Base-by-base conservation (phyloP, 768 basidiomycete species). In the Xerocomellus amylosporus region DNA sequence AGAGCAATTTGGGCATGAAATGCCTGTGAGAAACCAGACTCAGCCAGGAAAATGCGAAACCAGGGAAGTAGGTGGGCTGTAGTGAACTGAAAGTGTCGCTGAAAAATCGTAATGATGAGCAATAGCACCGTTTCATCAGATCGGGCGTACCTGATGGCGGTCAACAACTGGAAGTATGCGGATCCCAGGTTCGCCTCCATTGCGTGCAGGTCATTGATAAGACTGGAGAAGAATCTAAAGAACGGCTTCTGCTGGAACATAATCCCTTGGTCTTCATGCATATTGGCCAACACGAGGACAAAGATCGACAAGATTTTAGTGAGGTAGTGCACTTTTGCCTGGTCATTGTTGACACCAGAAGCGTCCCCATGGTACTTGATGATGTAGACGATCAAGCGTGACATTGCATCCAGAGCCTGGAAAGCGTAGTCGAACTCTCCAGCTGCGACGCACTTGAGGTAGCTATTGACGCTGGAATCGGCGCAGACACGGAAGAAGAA, bases 281-380 rank as follows among this genome's bases (percentile, higher is more conserved):
- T 80, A 64, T 93, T 93, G 57, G 97, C 93, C 53, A 99, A 76
- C 10, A 98, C 94, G 55, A 98, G 84, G 28, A 98, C 93, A 69
- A 97, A 90, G 72, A 98, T 98, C 13, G 96, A 96, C 54, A 99
- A 74, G 55, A 98, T 98, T 75, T 98, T 98, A 49, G 92, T 93
- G 64, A 97, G 77, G 74, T 98, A 98, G 70, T 96, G 91, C 13
- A 95, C 91, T 71, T 97, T 97, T 17, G 94, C 93, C 63, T 93
- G 88, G 62, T 96, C 94, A 63, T 92, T 93, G 72, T 94, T 91
- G 54, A 91, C 79, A 10, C 91, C 93, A 13, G 88, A 85, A 26
- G 94, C 91, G 74, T 99, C 97, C 12, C 95, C 97, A 62, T 98
- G 96, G 70, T 98, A 98, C 77, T 98, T 98, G 83, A 98, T 94